Evolutionary conservation across 768 basidiomycete species (phyloP).

Genomic region (Chalciporus sphaerocephalus): DNA sequence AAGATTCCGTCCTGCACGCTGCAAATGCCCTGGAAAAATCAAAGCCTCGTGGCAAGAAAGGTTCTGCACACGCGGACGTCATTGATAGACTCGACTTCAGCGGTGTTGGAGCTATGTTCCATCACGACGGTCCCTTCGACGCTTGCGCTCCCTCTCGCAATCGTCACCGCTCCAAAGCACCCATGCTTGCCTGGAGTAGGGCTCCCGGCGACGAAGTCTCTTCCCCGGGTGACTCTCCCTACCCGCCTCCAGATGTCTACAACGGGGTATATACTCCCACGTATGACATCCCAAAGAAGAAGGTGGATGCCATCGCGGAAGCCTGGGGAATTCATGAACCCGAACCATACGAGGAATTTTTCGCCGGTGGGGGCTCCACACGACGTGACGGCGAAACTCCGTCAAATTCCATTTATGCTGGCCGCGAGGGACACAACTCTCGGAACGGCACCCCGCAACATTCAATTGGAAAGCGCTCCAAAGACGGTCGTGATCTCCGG

Average conservation of each 20-base stretch:
- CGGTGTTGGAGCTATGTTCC: constrained; percentile 84
- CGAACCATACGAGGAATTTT: constrained; percentile 88
- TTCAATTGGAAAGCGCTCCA: constrained; percentile 35
- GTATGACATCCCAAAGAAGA: constrained; percentile 69
- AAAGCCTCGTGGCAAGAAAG: constrained; percentile 60
- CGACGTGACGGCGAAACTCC: constrained; percentile 53
- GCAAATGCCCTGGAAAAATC: constrained; percentile 40
- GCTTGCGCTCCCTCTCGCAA: constrained; percentile 90
- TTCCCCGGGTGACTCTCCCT: constrained; percentile 42
- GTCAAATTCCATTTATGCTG: constrained; percentile 66
- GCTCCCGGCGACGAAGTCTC: constrained; percentile 38
- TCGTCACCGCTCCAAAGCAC: constrained; percentile 71
- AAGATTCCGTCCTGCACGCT: constrained; percentile 42
- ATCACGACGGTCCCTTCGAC: constrained; percentile 90
- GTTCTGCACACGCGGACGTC: constrained; percentile 79
- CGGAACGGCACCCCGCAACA: constrained; percentile 36
- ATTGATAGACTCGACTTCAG: constrained; percentile 87
- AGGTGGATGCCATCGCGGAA: constrained; percentile 84
- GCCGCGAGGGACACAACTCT: constrained; percentile 45
- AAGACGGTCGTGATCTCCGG: constrained; percentile 49
- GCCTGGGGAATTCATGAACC: constrained; percentile 93
- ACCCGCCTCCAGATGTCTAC: constrained; percentile 44
- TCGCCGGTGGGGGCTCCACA: constrained; percentile 64
- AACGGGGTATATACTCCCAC: constrained; percentile 44
- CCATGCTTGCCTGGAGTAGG: constrained; percentile 73